Evolutionary conservation across 495 filamentous ascomycete species (phyloP).

Genomic region (Apodospora peruviana): DNA sequence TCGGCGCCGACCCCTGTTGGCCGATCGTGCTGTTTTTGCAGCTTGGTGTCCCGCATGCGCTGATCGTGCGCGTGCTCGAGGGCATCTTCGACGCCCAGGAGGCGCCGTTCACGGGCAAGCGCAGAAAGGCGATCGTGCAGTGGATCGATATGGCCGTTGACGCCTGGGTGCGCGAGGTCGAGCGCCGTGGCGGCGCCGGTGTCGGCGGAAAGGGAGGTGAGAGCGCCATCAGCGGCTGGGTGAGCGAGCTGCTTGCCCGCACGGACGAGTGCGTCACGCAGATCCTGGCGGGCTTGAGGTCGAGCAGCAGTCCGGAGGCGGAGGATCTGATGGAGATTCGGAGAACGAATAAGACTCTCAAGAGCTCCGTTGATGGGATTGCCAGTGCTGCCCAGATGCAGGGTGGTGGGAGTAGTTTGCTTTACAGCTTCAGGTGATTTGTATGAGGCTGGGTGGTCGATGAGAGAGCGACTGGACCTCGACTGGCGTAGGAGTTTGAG

Average conservation of each 20-base stretch:
- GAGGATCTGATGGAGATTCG: conserved; percentile 24
- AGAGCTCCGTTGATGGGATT: conserved; percentile 22
- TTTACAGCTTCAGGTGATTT: no score
- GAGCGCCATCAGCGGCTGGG: conserved; percentile 30
- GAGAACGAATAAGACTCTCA: conserved; percentile 15
- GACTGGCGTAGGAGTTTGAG: no score
- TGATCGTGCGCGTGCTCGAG: conserved; percentile 72
- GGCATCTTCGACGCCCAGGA: conserved; percentile 78
- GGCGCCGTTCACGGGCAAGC: conserved; percentile 68
- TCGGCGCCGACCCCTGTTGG: conserved; percentile 61
- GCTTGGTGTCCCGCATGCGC: conserved; percentile 68
- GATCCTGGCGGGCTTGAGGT: conserved; percentile 10
- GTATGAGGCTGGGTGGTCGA: no score
- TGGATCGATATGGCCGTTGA: conserved; percentile 35
- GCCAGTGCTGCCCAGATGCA: no score
- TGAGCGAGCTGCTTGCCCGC: conserved; percentile 34
- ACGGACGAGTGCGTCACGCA: conserved; percentile 32
- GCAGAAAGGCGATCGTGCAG: conserved; percentile 33
- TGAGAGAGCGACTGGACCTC: no score
- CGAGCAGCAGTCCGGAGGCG: conserved; percentile 15
- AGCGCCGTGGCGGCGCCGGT: conserved; percentile 26
- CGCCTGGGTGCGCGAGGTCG: conserved; percentile 37
- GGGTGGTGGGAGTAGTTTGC: no score
- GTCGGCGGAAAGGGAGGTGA: conserved; percentile 23
- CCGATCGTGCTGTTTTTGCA: conserved; percentile 74